Conservation (phyloP, 169 alveolate genomes). For the Plasmodium coatneyi region DNA sequence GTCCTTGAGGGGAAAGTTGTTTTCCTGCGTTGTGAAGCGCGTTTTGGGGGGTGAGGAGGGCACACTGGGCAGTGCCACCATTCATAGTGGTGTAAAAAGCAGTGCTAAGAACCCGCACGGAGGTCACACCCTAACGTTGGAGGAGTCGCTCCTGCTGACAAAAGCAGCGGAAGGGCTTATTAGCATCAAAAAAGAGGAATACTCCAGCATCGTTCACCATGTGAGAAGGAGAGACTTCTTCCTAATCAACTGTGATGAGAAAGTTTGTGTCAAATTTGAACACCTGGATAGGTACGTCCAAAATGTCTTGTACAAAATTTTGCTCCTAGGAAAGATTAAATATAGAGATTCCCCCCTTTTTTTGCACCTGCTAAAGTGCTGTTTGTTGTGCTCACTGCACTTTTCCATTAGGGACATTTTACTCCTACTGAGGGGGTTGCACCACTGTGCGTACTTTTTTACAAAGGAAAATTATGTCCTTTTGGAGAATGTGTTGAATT, state of each 20-base stretch:
- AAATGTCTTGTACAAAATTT: conserved; percentile 10
- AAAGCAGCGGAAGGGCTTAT: conserved; percentile 21
- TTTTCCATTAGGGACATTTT: conserved; percentile 29
- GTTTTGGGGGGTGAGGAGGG: neutral
- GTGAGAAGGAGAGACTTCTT: neutral
- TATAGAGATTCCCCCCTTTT: conserved; percentile 16
- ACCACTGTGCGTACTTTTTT: conserved; percentile 8
- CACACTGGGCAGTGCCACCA: neutral
- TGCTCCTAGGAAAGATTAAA: conserved; percentile 28
- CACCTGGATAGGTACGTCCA: neutral
- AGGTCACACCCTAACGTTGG: neutral
- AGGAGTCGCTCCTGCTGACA: conserved; percentile 9
- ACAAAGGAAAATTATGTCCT: conserved; percentile 39
- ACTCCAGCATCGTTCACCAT: neutral
- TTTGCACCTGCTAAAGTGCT: conserved; percentile 16
- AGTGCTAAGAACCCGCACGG: neutral
- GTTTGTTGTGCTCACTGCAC: conserved; percentile 13
- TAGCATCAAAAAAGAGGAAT: neutral
- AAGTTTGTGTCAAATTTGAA: neutral
- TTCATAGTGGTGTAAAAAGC: too few species aligned
- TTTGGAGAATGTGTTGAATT: conserved; percentile 37
- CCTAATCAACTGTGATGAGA: neutral
- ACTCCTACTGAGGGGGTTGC: conserved; percentile 7
- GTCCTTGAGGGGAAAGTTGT: conserved; percentile 20
- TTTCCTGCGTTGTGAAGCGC: conserved; percentile 6